Evolutionary conservation across 2,329 filamentous ascomycete species (phyloP), one percentile per base, ranked within the genome.

Genomic region (Trichophyton benhamiae): DNA sequence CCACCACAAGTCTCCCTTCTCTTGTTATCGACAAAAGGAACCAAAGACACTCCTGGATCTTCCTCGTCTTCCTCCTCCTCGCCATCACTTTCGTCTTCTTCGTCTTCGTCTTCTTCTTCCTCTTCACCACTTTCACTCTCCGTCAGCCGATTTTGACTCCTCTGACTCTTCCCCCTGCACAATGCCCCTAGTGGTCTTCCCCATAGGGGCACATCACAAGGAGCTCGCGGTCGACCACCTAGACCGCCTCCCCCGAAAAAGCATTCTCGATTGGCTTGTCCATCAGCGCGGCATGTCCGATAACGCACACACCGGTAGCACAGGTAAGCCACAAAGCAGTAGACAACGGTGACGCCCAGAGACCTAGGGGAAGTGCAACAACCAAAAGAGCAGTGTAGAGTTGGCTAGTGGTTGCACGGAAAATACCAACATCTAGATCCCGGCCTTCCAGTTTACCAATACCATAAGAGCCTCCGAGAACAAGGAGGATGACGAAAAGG

Each of bases 241-340:
- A 99, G 88, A 99, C 94, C 91, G 94, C 92, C 92, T 99, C 94
- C 91, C 95, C 94, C 83, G 92, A 96, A 96, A 99, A 99, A 96
- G 91, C 91, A 91, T 95, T 92, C 86, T 97, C 94, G 81, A 97
- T 96, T 63, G 92, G 92, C 84, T 96, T 96, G 76, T 97, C 92
- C 87, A 97, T 86, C 74, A 97, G 85, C 66, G 91, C 83, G 68
- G 94, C 94, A 79, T 99, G 94, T 77, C 94, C 94, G 67, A 97
- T 80, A 68, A 97, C 95, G 74, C 87, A 89, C 74, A 96, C 90
- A 74, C 90, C 91, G 68, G 88, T 92, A 69, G 94, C 94, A 74
- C 94, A 94, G 72, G 97, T 90, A 73, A 99, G 83, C 94, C 94
- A 97, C 69, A 97, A 85, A 69, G 91, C 82, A 59, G 91, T 95